These are phyloP conservation scores for Moniliella sp. DNA, from an alignment of 1,284 basidiomycete genomes.

Conservation along the genomic window DNA sequence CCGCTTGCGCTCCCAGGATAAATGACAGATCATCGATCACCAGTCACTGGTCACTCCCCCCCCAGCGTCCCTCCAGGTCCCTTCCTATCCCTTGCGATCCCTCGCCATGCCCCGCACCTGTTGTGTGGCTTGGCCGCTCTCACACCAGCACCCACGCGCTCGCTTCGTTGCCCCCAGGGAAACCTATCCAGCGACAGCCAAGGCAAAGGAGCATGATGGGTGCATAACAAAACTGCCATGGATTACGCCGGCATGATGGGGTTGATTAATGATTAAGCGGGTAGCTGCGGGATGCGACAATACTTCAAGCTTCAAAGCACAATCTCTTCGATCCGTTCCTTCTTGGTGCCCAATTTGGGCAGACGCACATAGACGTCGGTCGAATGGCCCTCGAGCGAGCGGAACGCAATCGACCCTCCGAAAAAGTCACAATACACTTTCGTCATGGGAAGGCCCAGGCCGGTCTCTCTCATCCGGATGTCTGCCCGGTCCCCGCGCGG, in stretches of 20 bases:
- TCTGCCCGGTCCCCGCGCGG: too few species aligned
- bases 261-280: not conserved
- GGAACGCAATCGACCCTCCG: not conserved
- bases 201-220: not conserved
- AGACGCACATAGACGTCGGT: slow-evolving; percentile 59
- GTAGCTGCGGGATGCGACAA: not conserved
- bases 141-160: too few species aligned
- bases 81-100: too few species aligned
- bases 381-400: slow-evolving; percentile 44
- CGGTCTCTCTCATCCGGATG: not conserved
- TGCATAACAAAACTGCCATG: not conserved
- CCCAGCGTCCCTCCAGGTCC: too few species aligned
- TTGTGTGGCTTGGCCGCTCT: too few species aligned
- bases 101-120: too few species aligned
- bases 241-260: not conserved
- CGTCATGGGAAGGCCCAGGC: not conserved
- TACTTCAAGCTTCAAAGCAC: not conserved
- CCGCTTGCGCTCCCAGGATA: too few species aligned
- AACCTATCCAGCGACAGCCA: too few species aligned
- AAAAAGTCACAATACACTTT: not conserved
- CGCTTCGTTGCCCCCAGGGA: too few species aligned
- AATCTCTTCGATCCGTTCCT: too few species aligned
- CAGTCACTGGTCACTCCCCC: too few species aligned
- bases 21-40: too few species aligned
- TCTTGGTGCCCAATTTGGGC: slow-evolving; percentile 60